These are phyloP conservation scores for Carex kokanica DNA, from an alignment of 176 grass and related monocot species.

Conservation along the genomic window DNA sequence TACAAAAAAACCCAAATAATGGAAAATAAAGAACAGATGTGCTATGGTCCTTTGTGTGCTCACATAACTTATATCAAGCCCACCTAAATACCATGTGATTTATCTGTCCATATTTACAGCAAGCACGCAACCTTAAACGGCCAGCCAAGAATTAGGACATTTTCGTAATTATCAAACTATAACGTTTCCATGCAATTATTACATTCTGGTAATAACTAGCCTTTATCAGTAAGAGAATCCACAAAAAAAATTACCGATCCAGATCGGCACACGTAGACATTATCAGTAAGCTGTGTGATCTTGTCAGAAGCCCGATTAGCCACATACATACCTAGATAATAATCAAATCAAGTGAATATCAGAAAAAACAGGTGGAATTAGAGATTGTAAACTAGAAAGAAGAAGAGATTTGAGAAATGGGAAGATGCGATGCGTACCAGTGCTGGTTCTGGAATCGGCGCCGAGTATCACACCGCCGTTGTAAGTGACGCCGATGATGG, in stretches of 20 bases:
- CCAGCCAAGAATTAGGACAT: constrained; percentile 50
- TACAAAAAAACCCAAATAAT: neutral
- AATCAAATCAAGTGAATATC: neutral
- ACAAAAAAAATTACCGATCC: constrained; percentile 41
- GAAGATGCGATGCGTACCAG: constrained; percentile 30
- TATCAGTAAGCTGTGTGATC: constrained; percentile 78
- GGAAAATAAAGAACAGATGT: constrained; percentile 17
- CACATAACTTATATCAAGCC: constrained; percentile 22
- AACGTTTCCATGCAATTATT: neutral
- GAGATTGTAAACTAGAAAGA: neutral
- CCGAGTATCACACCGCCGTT: constrained; percentile 72
- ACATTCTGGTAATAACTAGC: too few species aligned
- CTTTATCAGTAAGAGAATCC: neutral
- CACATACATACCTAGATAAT: constrained; percentile 74
- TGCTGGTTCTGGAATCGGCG: constrained; percentile 94
- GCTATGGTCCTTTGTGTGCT: constrained; percentile 33
- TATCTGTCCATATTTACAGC: constrained; percentile 53
- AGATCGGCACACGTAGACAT: constrained; percentile 85
- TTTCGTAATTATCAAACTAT: constrained; percentile 9
- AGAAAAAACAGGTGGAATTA: neutral
- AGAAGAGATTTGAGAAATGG: neutral
- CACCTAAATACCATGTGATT: constrained; percentile 42
- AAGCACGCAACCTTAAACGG: constrained; percentile 25
- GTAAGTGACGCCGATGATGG: constrained; percentile 88
- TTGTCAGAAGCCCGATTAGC: constrained; percentile 86